A percentile compares a stretch with the other conserved stretches of the same genome.
These are phyloP conservation scores for Chimonanthus praecox DNA, from an alignment of 164 flowering plant species.

Conservation along the genomic window DNA sequence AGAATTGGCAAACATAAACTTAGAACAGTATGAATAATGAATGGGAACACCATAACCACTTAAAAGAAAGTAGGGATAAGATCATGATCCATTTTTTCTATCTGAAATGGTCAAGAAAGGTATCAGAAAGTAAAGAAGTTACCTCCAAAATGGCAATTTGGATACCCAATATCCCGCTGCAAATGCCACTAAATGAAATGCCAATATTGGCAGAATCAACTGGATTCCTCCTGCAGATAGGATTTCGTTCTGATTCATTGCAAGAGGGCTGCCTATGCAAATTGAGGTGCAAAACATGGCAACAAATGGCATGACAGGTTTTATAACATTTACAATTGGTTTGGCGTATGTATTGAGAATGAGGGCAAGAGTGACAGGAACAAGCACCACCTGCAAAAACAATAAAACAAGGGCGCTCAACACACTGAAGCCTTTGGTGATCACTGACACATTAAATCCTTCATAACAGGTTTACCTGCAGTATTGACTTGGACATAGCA, in stretches of 20 bases:
- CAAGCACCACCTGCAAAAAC: constrained; percentile 71
- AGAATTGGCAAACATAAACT: no score
- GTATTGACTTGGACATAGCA: constrained; percentile 95
- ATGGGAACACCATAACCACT: background rate
- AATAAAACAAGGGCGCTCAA: background rate
- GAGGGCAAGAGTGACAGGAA: constrained; percentile 73
- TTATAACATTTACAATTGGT: constrained; percentile 57
- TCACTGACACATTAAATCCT: constrained; percentile 3
- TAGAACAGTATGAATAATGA: background rate
- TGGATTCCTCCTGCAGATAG: constrained; percentile 69
- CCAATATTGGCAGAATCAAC: constrained; percentile 65
- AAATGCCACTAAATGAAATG: constrained; percentile 73
- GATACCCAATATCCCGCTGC: constrained; percentile 77
- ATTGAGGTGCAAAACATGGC: constrained; percentile 92
- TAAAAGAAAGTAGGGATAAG: background rate
- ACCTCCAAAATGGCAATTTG: constrained; percentile 72
- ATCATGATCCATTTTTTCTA: background rate
- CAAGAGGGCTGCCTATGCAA: constrained; percentile 97
- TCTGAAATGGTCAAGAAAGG: background rate
- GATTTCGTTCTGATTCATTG: constrained; percentile 68
- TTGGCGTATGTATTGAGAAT: constrained; percentile 86
- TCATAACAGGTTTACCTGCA: constrained; percentile 54
- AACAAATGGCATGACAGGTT: constrained; percentile 88
- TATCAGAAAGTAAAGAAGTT: constrained; percentile 7
- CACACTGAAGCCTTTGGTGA: background rate